phyloP scores from a whole-genome alignment of 441 rosid species.

The Rhodomyrtus psidioides region DNA sequence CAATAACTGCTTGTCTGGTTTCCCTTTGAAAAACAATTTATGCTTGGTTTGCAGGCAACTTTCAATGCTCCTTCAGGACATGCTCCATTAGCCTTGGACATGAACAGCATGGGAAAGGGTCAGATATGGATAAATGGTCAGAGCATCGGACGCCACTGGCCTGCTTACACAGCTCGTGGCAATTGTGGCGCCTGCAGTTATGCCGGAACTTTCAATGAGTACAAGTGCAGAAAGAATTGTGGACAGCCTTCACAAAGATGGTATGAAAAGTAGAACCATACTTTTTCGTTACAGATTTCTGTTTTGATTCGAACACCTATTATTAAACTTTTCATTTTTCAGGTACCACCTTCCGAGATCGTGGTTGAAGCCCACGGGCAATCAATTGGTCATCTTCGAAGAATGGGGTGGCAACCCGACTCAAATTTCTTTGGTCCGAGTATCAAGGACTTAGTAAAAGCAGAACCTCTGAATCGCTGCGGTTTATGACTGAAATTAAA shows the following conservation, averaged over 20 bases:
- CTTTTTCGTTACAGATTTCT: not conserved
- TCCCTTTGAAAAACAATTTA: not conserved
- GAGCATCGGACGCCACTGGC: constrained; percentile 3
- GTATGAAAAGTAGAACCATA: not conserved
- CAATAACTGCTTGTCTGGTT: not conserved
- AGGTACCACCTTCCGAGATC: constrained; percentile 57
- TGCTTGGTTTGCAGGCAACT: not conserved
- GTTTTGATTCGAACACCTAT: not conserved
- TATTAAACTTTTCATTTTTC: not conserved
- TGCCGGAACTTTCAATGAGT: not conserved
- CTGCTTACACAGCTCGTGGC: not conserved
- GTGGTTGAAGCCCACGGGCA: constrained; percentile 33
- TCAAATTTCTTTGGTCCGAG: constrained; percentile 25
- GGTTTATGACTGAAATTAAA: too few species aligned
- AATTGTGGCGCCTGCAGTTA: not conserved
- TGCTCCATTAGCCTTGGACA: not conserved
- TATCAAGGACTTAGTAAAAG: not conserved
- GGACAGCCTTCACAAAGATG: constrained; percentile 1
- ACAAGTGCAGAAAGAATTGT: not conserved
- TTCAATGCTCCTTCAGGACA: not conserved
- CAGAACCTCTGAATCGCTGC: not conserved
- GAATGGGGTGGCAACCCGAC: constrained; percentile 51
- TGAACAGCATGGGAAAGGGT: constrained; percentile 1
- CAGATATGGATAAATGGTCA: constrained; percentile 1
- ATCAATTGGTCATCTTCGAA: constrained; percentile 36